Base-by-base conservation (phyloP, 768 basidiomycete genomes). In the Hypholoma sublateritium region DNA sequence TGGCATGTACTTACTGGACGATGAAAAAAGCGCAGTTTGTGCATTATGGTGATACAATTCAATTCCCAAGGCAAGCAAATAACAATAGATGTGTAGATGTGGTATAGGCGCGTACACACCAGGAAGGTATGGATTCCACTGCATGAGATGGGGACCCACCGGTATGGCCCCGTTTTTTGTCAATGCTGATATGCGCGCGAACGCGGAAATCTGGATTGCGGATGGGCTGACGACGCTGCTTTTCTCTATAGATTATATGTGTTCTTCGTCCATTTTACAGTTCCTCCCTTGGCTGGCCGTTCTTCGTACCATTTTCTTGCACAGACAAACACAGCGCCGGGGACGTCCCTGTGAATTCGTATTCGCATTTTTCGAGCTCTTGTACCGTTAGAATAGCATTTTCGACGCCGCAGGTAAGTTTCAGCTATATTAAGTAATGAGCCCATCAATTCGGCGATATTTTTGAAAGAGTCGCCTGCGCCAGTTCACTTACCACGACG, bases 341-440 rank as follows among this genome's bases (percentile, higher is more conserved):
- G 0, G 85, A 83, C 35, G 92, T 95, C 21, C 82, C 94, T 9
- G 85, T 91, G 65, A 94, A 83, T 66, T 88, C 85, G 65, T 98
- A 98, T 71, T 95, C 93, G 74, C 96, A 98, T 75, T 98, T 98
- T 73, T 98, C 95, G 17, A 95, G 81, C 73, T 99, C 97, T 44
- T 81, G 80, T 4, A 98, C 85, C 1, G 85, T 81, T 13, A 88
- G 72, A 34, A 99, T 71, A 3, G 79, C 80, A 65, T 98, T 98
- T 65, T 95, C 89, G 1, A 81, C 86, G 4, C 94, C 97, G 63
- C 97, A 99, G 2, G 84, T 77, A 52, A 97, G 73, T 46, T 91
- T 74, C 25, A 99, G 81, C 91, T 95, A 58, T 32, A 5, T 32
- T 22, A 50, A 50, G 36, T 17, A 58, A 13, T 24, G 46, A 44